phyloP scores from a whole-genome alignment of 2,329 filamentous ascomycete species.

The Volutella citrinella region DNA sequence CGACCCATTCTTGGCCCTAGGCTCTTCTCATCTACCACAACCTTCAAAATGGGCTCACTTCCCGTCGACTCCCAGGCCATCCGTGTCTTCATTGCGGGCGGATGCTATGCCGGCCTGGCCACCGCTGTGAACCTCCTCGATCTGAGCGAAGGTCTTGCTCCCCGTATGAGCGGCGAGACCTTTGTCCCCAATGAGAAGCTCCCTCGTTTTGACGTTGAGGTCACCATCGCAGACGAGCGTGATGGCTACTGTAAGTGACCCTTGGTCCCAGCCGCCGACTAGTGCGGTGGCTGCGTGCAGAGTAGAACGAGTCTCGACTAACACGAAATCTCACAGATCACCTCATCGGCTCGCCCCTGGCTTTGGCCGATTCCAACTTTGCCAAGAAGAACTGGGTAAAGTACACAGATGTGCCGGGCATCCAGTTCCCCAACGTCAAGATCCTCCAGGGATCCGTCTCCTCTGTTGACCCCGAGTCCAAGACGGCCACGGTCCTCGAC shows the following conservation, averaged over 20 bases:
- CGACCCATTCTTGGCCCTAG: conserved; percentile 7
- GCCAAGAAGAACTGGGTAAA: conserved; percentile 68
- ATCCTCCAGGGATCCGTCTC: conserved; percentile 65
- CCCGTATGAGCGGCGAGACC: conserved; percentile 41
- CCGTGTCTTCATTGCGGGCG: conserved; percentile 65
- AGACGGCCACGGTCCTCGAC: conserved; percentile 56
- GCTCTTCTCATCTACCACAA: conserved; percentile 11
- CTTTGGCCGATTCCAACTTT: conserved; percentile 61
- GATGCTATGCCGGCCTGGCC: conserved; percentile 69
- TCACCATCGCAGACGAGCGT: conserved; percentile 75
- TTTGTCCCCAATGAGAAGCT: conserved; percentile 39
- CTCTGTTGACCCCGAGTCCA: conserved; percentile 56
- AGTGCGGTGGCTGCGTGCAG: no score
- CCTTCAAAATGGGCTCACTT: conserved; percentile 29
- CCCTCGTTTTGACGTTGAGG: conserved; percentile 56
- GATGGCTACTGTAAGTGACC: conserved; percentile 72
- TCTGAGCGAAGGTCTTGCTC: conserved; percentile 53
- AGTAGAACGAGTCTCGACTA: no score
- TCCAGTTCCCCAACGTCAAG: conserved; percentile 60
- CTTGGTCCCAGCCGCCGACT: neutral
- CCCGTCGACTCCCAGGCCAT: conserved; percentile 34
- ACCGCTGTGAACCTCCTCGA: conserved; percentile 66
- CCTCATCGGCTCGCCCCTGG: conserved; percentile 71
- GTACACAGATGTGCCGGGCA: conserved; percentile 63
- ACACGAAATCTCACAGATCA: conserved; percentile 66